Evolutionary conservation across 306 rosid genomes (phyloP).

Genomic region (Malus sylvestris): DNA sequence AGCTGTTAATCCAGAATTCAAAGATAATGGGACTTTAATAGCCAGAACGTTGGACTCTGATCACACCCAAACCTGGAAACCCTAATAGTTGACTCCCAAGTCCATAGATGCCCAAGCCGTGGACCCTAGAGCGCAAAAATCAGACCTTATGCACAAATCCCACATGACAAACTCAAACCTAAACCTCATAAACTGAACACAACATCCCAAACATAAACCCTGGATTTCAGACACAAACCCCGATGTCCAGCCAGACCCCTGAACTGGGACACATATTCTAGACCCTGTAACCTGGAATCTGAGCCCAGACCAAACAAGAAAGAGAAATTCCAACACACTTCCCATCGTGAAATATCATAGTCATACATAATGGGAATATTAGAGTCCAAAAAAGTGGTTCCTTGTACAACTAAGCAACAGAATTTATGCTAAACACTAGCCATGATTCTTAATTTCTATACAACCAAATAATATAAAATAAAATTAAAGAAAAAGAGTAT

Average conservation of each 20-base stretch:
- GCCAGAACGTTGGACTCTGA: neutral
- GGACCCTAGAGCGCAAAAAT: neutral
- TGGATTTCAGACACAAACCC: neutral
- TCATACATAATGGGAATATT: neutral
- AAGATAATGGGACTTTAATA: neutral
- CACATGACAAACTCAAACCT: neutral
- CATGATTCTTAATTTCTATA: neutral
- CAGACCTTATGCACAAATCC: neutral
- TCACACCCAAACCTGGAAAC: neutral
- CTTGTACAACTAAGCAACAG: neutral
- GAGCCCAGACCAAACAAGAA: neutral
- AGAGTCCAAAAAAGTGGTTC: neutral
- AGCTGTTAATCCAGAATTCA: neutral
- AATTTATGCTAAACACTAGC: neutral
- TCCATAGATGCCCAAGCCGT: neutral
- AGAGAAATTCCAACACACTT: neutral
- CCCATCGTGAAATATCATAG: neutral
- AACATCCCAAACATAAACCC: neutral
- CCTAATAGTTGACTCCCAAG: neutral
- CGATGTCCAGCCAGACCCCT: neutral
- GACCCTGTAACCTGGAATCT: neutral
- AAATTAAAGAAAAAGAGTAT: neutral
- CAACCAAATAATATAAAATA: neutral
- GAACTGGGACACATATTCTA: neutral
- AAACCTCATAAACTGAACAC: neutral